Conservation (phyloP, 1,284 basidiomycete genomes). For the Ustilago bromivora region DNA sequence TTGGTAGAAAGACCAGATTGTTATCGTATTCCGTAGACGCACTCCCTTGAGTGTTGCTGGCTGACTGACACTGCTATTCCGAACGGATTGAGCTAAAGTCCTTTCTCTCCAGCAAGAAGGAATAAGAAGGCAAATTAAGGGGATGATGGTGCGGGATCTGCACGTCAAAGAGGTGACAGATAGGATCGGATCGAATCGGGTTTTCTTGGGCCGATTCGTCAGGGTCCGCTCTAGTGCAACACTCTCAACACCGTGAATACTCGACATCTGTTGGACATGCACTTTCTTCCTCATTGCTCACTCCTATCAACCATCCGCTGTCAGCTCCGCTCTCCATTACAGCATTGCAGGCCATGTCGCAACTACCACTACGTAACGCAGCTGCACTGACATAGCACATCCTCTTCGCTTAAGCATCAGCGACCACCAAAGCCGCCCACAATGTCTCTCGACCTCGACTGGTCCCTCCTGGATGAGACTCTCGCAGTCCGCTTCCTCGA, state of each 20-base stretch:
- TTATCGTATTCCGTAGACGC: too few species aligned
- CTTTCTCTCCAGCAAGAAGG: too few species aligned
- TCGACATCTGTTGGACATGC: not conserved
- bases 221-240: not conserved
- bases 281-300: not conserved
- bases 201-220: not conserved
- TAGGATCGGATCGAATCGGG: not conserved
- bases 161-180: not conserved
- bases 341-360: not conserved
- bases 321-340: not conserved
- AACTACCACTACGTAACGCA: not conserved
- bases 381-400: constrained; percentile 7
- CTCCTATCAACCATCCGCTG: not conserved
- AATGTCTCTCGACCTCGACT: constrained; percentile 73
- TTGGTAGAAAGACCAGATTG: too few species aligned
- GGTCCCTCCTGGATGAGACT: constrained; percentile 75
- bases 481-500: constrained; percentile 80
- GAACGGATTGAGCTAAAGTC: too few species aligned
- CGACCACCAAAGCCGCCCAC: not conserved
- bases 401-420: not conserved
- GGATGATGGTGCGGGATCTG: not conserved
- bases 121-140: too few species aligned
- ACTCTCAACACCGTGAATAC: constrained; percentile 2
- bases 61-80: too few species aligned
- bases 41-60: too few species aligned